Percentiles rank a stretch among this genome's conserved stretches.
phyloP scores from a whole-genome alignment of 352 stramenopile genomes.

The Pythium periplocum region DNA sequence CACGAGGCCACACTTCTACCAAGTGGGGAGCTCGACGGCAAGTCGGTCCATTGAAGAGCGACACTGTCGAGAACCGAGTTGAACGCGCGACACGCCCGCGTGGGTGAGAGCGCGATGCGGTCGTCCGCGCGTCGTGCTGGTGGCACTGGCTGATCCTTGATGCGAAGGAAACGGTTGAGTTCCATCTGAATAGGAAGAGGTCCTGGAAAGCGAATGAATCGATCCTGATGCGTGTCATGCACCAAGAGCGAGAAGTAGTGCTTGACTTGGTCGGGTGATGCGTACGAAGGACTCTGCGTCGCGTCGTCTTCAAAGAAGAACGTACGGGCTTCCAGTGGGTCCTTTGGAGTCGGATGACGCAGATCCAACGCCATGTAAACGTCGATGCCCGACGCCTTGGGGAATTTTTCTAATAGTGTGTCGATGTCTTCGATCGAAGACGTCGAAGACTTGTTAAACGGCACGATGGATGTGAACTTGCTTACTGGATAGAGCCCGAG shows the following conservation, averaged over 20 bases:
- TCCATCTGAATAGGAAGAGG: slow-evolving; percentile 54
- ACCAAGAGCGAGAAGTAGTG: slow-evolving; percentile 29
- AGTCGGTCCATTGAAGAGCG: slow-evolving; percentile 40
- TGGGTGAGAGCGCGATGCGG: slow-evolving; percentile 2
- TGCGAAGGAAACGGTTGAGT: slow-evolving; percentile 41
- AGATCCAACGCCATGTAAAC: slow-evolving; percentile 57
- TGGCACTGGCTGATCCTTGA: slow-evolving; percentile 6
- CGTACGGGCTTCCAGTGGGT: slow-evolving; percentile 9
- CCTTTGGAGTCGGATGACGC: slow-evolving; percentile 14
- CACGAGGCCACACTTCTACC: slow-evolving; percentile 20
- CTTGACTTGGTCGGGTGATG: slow-evolving; percentile 26
- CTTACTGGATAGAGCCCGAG: slow-evolving; percentile 40
- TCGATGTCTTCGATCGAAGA: slow-evolving; percentile 26
- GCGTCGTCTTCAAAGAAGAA: slow-evolving; percentile 18
- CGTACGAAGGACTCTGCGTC: not conserved
- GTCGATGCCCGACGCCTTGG: slow-evolving; percentile 22
- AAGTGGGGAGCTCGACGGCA: slow-evolving; percentile 29
- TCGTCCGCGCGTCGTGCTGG: not conserved
- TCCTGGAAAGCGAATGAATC: slow-evolving; percentile 29
- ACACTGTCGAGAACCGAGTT: slow-evolving; percentile 37
- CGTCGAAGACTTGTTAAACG: slow-evolving; percentile 18
- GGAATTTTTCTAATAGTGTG: slow-evolving; percentile 30
- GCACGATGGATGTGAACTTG: slow-evolving; percentile 34
- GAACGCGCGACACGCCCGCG: slow-evolving; percentile 28
- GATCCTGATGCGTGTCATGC: slow-evolving; percentile 4